Evolutionary conservation across 352 stramenopile genomes (phyloP), one percentile per base, ranked within the genome.

Genomic region (Phytopythium aichiense): DNA sequence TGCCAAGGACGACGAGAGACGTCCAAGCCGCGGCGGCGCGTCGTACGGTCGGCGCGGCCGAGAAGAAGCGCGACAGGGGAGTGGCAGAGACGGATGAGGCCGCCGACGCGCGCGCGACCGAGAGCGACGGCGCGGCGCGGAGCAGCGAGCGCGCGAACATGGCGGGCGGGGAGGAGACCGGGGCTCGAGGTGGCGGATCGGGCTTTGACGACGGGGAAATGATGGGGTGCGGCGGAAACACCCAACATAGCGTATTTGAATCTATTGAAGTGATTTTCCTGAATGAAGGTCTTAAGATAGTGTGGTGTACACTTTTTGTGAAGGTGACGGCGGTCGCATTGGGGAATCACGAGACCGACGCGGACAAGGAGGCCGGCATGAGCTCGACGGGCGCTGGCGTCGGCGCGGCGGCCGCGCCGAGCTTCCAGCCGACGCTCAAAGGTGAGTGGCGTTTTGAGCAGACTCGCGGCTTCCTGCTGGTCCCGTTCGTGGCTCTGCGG

Each of bases 371-470:
- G 16, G 42, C 37, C 52, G 9, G 7, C 42, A 62, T 62, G 56
- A 62, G 56, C 56, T 73, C 71, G 15, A 69, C 65, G 11, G 57
- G 35, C 9, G 35, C 9, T 15, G 35, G 65, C 7, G 48, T 38
- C 52, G 33, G 66, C 0, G 56, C 69, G 43, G 42, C 68, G 18
- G n/a, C 61, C 18, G 42, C 67, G 30, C 51, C 61, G 11, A 55
- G 61, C 6, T 60, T 90, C 50, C 85, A 94, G 60, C 85, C 85
- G 15, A 94, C 81, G 11, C 77, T 94, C 16, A 94, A 94, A 84
- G 83, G 83, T 90, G 31, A 7, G 48, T 7, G 8, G n/a, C 11
- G 8, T 7, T 4, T 48, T 18, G 6, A 7, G 38, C 20, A 37
- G 31, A 13, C 55, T 4, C 22, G 6, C 30, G 31, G 43, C 18